Evolutionary conservation across 2,329 filamentous ascomycete species (phyloP), one percentile per base, ranked within the genome.

Genomic region (Colletotrichum lindemuthianum): DNA sequence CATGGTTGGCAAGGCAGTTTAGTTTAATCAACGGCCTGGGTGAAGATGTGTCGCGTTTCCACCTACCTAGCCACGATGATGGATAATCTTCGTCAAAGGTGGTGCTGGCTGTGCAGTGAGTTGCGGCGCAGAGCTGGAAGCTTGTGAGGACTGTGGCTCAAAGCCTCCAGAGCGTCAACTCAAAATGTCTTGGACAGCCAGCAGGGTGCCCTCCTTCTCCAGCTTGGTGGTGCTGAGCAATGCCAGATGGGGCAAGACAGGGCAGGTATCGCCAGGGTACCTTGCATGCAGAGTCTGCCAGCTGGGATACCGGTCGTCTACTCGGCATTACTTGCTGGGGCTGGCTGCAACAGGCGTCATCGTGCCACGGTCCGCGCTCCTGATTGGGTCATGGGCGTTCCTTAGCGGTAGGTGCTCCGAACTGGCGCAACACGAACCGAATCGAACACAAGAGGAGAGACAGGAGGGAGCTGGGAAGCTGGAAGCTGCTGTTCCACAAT

Each of bases 241-340:
- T 45, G 12, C 8, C 41, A 13, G 41, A 43, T 12, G 47, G 34
- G 43, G 33, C 44, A 54, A 60, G 15, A 48, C 41, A 40, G 15
- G 37, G 49, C 50, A 63, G 15, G 63, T 56, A 57, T 61, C 47
- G 47, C 63, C 63, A 58, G 58, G 61, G 47, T 65, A 39, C 58
- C 47, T 63, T 65, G 63, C 51, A 57, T 65, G 52, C 51, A 65
- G 40, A 65, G 58, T 56, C 47, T 49, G 63, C 34, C 13, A 43
- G 51, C 48, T 51, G 61, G 15, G 43, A 50, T 53, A 43, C 44
- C 39, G 8, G 9, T 16, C 12, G 15, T 24, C n/a, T 53, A 60
- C 59, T 50, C 61, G 45, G 51, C 37, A 65, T 56, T 15, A 56
- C 13, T 52, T 65, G 41, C 63, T 57, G 32, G 47, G 16, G 16